These are phyloP conservation scores for Leishmania braziliensis DNA, from an alignment of 208 protist genomes.

Conservation along the genomic window DNA sequence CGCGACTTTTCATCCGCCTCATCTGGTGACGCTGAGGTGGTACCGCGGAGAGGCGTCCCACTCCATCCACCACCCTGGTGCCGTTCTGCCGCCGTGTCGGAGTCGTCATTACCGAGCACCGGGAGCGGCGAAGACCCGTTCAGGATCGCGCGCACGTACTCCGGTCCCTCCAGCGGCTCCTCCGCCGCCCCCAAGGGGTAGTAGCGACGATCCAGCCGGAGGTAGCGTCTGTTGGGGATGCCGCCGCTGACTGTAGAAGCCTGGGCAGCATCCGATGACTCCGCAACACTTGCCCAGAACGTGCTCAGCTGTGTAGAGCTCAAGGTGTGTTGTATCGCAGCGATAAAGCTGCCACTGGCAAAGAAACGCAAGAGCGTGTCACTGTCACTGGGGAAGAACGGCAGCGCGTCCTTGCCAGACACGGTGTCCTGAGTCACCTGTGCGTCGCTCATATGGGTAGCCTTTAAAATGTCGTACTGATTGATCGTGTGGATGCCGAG, in stretches of 20 bases:
- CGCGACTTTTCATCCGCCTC: background rate
- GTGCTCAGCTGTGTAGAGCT: slow-evolving; percentile 9
- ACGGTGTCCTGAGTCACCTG: slow-evolving; percentile 23
- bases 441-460: slow-evolving; percentile 18
- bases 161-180: slow-evolving; percentile 28
- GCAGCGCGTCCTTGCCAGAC: slow-evolving; percentile 25
- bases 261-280: background rate
- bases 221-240: slow-evolving; percentile 25
- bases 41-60: background rate
- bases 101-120: slow-evolving; percentile 11
- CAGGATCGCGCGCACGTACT: slow-evolving; percentile 37
- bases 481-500: slow-evolving; percentile 40
- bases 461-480: slow-evolving; percentile 40
- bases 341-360: slow-evolving; percentile 24
- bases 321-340: slow-evolving; percentile 16
- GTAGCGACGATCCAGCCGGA: slow-evolving; percentile 34
- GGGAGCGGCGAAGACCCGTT: slow-evolving; percentile 31
- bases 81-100: background rate
- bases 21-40: background rate
- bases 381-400: slow-evolving; percentile 36
- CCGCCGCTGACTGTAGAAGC: background rate
- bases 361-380: slow-evolving; percentile 47
- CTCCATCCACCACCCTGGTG: background rate
- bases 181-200: slow-evolving; percentile 28
- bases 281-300: background rate